Evolutionary conservation across 371 early-diverging fungal species (phyloP).

Genomic region (Haplosporangium sp.): DNA sequence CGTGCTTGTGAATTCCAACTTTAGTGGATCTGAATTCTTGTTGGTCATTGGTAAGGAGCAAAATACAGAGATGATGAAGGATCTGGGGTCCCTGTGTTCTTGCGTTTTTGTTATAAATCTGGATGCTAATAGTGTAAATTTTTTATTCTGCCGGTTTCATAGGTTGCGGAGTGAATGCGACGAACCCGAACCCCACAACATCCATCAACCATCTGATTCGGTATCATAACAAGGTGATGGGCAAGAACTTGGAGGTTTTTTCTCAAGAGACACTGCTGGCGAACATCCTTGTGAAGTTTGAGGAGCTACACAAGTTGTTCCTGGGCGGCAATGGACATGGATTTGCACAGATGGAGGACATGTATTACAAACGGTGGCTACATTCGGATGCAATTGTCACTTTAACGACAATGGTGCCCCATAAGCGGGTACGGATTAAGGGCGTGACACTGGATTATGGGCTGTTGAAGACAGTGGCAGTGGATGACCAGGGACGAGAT

Average conservation of each 20-base stretch:
- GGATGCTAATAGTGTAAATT: not conserved
- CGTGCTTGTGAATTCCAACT: conserved; percentile 86
- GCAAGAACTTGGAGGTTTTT: conserved; percentile 60
- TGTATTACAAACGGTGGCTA: conserved; percentile 88
- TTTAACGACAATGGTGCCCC: conserved; percentile 68
- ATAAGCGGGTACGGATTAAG: conserved; percentile 68
- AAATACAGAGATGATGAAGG: no score
- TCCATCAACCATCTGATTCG: conserved; percentile 85
- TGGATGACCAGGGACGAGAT: conserved; percentile 55
- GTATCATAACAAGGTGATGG: conserved; percentile 59
- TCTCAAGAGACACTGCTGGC: conserved; percentile 82
- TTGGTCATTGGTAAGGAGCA: conserved; percentile 78
- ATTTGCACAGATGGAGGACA: conserved; percentile 77
- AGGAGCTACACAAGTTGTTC: conserved; percentile 77
- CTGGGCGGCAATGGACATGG: conserved; percentile 61
- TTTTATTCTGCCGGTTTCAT: conserved; percentile 7
- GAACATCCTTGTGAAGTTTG: conserved; percentile 78
- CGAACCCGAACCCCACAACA: conserved; percentile 83
- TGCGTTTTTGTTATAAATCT: not conserved
- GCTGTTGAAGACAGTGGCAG: conserved; percentile 74
- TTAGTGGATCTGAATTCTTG: conserved; percentile 72
- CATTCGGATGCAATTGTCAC: conserved; percentile 82
- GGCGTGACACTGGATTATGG: conserved; percentile 89
- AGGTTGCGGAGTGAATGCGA: conserved; percentile 88
- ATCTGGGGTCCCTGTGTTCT: not conserved